These are phyloP conservation scores for Jamesozyma piceae DNA, from an alignment of 805 yeast genomes.

Conservation along the genomic window DNA sequence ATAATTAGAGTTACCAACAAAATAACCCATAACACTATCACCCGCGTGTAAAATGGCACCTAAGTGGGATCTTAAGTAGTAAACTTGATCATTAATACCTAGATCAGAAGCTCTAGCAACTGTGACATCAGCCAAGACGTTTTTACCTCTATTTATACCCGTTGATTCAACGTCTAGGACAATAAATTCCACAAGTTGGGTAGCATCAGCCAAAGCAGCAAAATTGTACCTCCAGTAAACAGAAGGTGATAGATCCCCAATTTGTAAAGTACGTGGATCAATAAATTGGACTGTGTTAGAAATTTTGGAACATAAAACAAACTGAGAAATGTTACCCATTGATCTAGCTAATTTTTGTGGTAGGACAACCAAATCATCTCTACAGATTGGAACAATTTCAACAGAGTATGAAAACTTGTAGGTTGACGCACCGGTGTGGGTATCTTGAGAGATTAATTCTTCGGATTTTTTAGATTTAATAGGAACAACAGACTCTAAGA, in stretches of 20 bases:
- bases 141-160: conserved; percentile 66
- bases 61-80: conserved; percentile 78
- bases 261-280: conserved; percentile 74
- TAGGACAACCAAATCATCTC: conserved; percentile 87
- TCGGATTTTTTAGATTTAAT: conserved; percentile 74
- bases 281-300: conserved; percentile 78
- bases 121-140: conserved; percentile 81
- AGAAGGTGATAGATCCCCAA: conserved; percentile 59
- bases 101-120: conserved; percentile 83
- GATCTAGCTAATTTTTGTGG: conserved; percentile 81
- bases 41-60: conserved; percentile 96
- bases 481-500: conserved; percentile 77
- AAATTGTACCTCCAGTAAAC: conserved; percentile 82
- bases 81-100: conserved; percentile 77
- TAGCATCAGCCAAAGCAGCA: conserved; percentile 60
- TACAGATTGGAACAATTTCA: conserved; percentile 92
- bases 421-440: conserved; percentile 77
- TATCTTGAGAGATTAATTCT: conserved; percentile 85
- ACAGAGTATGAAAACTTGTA: conserved; percentile 89
- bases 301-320: conserved; percentile 77
- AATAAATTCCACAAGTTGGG: conserved; percentile 75
- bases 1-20: conserved; percentile 72
- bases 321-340: conserved; percentile 71
- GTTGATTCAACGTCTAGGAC: conserved; percentile 92
- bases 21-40: conserved; percentile 90